phyloP scores from a whole-genome alignment of 768 basidiomycete genomes.

The Daedalea quercina region DNA sequence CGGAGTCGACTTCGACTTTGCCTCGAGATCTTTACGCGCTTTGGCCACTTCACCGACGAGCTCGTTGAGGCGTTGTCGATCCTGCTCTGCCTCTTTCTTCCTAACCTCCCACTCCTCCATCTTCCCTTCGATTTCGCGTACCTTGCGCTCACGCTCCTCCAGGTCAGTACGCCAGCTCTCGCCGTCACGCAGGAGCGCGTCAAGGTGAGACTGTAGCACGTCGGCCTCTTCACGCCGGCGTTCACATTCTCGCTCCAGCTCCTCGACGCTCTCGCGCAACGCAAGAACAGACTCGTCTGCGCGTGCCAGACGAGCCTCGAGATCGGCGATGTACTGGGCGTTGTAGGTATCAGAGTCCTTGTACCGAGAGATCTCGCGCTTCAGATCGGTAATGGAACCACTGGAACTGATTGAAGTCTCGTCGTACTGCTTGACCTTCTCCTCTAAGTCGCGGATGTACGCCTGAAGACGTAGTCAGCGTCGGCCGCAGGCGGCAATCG shows the following conservation, averaged over 20 bases:
- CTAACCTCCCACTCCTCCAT: conserved; percentile 75
- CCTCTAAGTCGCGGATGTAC: conserved; percentile 90
- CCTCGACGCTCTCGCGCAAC: conserved; percentile 66
- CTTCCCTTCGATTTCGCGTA: conserved; percentile 71
- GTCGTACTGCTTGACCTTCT: conserved; percentile 80
- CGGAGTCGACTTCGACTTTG: conserved; percentile 24
- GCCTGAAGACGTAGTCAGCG: conserved; percentile 53
- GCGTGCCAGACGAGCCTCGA: conserved; percentile 74
- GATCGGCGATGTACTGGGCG: conserved; percentile 73
- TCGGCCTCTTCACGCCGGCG: conserved; percentile 67
- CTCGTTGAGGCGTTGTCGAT: conserved; percentile 56
- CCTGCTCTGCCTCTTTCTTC: conserved; percentile 59
- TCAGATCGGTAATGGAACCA: conserved; percentile 76
- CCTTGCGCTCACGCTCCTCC: conserved; percentile 72
- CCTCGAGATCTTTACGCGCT: conserved; percentile 63
- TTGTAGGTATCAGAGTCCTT: conserved; percentile 72
- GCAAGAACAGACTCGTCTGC: conserved; percentile 71
- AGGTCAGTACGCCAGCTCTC: conserved; percentile 81
- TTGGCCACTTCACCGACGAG: conserved; percentile 66
- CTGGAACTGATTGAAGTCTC: conserved; percentile 72
- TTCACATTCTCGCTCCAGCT: conserved; percentile 70
- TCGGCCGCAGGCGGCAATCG: too few relatives aligned
- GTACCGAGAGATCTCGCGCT: conserved; percentile 72
- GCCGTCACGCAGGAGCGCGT: conserved; percentile 62
- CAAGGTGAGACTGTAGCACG: conserved; percentile 63